phyloP scores from a whole-genome alignment of 805 yeast species.

The Wickerhamomyces xylosicus region DNA sequence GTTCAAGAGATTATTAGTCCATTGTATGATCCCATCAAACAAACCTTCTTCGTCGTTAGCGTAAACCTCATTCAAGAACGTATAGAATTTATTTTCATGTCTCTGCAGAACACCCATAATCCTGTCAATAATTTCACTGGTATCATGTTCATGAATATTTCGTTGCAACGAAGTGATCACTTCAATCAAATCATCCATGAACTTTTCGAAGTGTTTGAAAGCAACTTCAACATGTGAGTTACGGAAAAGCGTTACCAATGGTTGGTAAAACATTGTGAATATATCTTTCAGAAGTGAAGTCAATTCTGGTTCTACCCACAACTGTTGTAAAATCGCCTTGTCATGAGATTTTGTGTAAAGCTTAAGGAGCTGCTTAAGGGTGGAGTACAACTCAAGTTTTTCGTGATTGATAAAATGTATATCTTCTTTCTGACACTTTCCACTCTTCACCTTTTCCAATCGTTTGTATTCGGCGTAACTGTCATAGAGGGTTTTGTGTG shows the following conservation, averaged over 20 bases:
- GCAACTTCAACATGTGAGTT: conserved; percentile 58
- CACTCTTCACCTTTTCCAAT: conserved; percentile 15
- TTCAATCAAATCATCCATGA: conserved; percentile 55
- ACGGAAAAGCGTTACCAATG: conserved; percentile 58
- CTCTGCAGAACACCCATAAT: conserved; percentile 56
- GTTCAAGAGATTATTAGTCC: conserved; percentile 61
- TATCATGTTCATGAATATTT: conserved; percentile 37
- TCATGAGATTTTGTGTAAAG: conserved; percentile 62
- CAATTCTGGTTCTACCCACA: conserved; percentile 82
- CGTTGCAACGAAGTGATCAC: conserved; percentile 42
- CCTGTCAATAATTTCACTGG: conserved; percentile 56
- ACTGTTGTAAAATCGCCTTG: conserved; percentile 58
- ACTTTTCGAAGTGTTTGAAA: conserved; percentile 49
- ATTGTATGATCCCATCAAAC: conserved; percentile 59
- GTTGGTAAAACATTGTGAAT: conserved; percentile 63
- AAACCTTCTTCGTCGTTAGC: conserved; percentile 61
- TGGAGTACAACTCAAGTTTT: conserved; percentile 29
- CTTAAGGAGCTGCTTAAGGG: conserved; percentile 52
- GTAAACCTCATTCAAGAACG: conserved; percentile 75
- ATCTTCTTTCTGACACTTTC: conserved; percentile 10
- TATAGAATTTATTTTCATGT: conserved; percentile 65
- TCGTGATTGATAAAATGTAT: conserved; percentile 14
- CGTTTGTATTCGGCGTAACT: conserved; percentile 17
- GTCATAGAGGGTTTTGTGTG: conserved; percentile 11
- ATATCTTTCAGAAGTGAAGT: conserved; percentile 67